These are phyloP conservation scores for Suillus brevipes DNA, from an alignment of 768 basidiomycete species.

Conservation along the genomic window DNA sequence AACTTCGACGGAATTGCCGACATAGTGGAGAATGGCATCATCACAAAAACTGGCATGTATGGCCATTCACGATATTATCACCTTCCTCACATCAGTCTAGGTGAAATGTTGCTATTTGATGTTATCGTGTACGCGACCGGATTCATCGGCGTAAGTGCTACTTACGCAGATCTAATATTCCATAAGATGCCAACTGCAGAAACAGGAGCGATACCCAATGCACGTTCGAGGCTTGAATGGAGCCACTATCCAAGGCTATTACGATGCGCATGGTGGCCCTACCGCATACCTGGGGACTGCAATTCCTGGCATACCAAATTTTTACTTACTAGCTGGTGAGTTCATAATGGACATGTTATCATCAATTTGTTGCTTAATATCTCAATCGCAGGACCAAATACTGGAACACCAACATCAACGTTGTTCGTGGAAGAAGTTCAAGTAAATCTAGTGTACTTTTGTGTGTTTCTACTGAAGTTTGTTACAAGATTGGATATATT, in stretches of 20 bases:
- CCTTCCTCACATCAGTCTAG: conserved; percentile 4
- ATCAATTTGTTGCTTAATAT: background rate
- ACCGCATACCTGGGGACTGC: conserved; percentile 34
- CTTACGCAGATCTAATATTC: background rate
- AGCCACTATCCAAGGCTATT: conserved; percentile 29
- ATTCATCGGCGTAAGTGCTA: conserved; percentile 26
- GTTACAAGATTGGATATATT: conserved; percentile 26
- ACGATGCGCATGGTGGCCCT: conserved; percentile 30
- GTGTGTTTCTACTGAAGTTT: background rate
- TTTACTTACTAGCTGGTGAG: conserved; percentile 33
- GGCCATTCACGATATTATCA: background rate
- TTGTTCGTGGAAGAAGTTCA: conserved; percentile 31
- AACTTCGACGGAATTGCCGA: conserved; percentile 26
- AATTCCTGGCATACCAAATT: conserved; percentile 39
- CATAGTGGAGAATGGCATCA: conserved; percentile 21
- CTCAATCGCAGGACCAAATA: conserved; percentile 26
- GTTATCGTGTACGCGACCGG: conserved; percentile 37
- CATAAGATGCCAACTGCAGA: background rate
- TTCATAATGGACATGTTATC: background rate
- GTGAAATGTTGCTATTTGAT: conserved; percentile 33
- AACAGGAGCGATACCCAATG: conserved; percentile 23
- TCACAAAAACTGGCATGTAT: conserved; percentile 26
- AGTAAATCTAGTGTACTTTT: conserved; percentile 13
- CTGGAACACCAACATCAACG: conserved; percentile 25
- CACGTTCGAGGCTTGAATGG: conserved; percentile 26